These are phyloP conservation scores for Puya raimondii DNA, from an alignment of 176 grass and related monocot genomes.

Conservation along the genomic window DNA sequence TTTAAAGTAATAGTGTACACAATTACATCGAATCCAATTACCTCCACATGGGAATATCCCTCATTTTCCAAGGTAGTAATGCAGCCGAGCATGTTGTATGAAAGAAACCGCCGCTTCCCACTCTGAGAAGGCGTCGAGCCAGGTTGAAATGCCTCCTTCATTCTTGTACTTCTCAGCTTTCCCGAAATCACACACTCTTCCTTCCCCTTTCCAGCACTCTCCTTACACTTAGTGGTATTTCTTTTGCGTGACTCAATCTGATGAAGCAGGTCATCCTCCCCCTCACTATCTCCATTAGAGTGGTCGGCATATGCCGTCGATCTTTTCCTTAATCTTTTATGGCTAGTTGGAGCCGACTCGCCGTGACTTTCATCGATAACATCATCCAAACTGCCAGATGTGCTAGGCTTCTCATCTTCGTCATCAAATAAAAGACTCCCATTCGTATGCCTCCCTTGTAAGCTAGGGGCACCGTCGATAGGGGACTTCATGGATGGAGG, in stretches of 20 bases:
- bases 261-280: constrained; percentile 38
- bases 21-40: constrained; percentile 13
- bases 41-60: constrained; percentile 78
- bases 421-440: constrained; percentile 64
- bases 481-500: constrained; percentile 73
- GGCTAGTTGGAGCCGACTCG: constrained; percentile 37
- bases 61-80: constrained; percentile 89
- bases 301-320: constrained; percentile 23
- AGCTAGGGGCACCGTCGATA: constrained; percentile 43
- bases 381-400: constrained; percentile 66
- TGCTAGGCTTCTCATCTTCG: constrained; percentile 45
- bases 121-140: constrained; percentile 60
- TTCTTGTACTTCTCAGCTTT: constrained; percentile 32
- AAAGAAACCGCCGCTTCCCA: constrained; percentile 69
- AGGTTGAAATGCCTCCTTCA: constrained; percentile 78
- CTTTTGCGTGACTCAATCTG: constrained; percentile 55
- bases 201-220: constrained; percentile 17
- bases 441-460: constrained; percentile 17
- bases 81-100: constrained; percentile 86
- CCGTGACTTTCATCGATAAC: constrained; percentile 42
- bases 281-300: constrained; percentile 49
- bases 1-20: not conserved
- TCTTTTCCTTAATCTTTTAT: constrained; percentile 46
- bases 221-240: constrained; percentile 39
- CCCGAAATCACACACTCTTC: constrained; percentile 41